A percentile compares a stretch with the other conserved stretches of the same genome.
Conservation (phyloP, 345 rosid genomes). For the Microthlaspi erraticum region DNA sequence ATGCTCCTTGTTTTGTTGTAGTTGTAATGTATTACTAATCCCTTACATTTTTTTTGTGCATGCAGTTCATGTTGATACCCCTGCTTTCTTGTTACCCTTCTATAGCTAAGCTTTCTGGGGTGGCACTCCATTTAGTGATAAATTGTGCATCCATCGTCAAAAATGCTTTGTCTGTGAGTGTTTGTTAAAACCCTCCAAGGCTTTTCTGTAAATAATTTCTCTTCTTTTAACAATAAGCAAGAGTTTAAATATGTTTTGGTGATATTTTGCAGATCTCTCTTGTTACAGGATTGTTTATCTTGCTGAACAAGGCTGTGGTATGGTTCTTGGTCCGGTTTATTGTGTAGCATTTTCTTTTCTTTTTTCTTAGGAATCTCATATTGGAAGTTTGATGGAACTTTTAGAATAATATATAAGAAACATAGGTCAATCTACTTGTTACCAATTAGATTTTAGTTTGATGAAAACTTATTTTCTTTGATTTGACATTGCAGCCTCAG, state of each 20-base stretch:
- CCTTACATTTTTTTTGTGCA: background rate
- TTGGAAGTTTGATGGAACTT: no score
- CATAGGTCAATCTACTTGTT: no score
- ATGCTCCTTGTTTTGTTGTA: background rate
- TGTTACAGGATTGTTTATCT: slow-evolving; percentile 34
- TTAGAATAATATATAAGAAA: no score
- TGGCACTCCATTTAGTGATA: slow-evolving; percentile 27
- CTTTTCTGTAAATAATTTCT: background rate
- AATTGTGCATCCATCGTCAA: slow-evolving; percentile 30
- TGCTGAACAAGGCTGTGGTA: slow-evolving; percentile 39
- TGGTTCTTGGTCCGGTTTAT: background rate
- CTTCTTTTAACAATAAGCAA: background rate
- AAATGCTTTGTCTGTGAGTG: slow-evolving; percentile 33
- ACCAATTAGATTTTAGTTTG: no score
- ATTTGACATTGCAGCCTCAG: slow-evolving; percentile 21
- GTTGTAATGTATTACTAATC: background rate
- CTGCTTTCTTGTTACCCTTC: slow-evolving; percentile 41
- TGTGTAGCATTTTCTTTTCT: background rate
- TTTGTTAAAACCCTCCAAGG: background rate
- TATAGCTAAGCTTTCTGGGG: slow-evolving; percentile 36
- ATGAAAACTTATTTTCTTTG: background rate
- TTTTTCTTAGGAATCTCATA: no score
- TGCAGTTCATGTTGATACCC: slow-evolving; percentile 32
- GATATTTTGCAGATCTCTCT: slow-evolving; percentile 21
- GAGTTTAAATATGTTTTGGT: background rate